A percentile compares a stretch with the other conserved stretches of the same genome.
These are phyloP conservation scores for Mycena albidolilacea DNA, from an alignment of 768 basidiomycete species.

Conservation along the genomic window DNA sequence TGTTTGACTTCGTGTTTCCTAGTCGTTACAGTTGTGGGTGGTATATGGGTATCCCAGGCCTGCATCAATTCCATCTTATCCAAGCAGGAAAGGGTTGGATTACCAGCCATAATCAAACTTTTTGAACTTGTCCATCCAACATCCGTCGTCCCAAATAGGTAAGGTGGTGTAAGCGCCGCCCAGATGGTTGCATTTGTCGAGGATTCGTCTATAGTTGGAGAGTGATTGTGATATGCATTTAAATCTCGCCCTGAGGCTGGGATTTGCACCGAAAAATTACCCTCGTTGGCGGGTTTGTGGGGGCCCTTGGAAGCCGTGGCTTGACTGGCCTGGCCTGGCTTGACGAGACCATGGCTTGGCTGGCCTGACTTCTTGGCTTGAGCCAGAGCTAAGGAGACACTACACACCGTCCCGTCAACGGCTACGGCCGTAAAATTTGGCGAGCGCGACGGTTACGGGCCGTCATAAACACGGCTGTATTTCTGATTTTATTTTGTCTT, in stretches of 20 bases:
- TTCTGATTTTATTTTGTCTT: not conserved
- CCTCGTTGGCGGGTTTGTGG: not conserved
- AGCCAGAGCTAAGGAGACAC: constrained; percentile 3
- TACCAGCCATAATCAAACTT: too few species aligned
- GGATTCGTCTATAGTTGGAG: not conserved
- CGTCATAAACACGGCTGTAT: not conserved
- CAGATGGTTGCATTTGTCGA: not conserved
- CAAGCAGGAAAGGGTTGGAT: too few species aligned
- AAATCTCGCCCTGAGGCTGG: not conserved
- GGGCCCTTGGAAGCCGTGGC: not conserved
- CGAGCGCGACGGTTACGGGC: not conserved
- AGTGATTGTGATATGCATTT: not conserved
- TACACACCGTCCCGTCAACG: constrained; percentile 2
- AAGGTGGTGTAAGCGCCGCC: too few species aligned
- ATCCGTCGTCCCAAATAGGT: too few species aligned
- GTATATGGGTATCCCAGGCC: too few species aligned
- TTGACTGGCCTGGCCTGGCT: not conserved
- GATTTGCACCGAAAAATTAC: not conserved
- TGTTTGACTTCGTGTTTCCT: too few species aligned
- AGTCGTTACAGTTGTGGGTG: too few species aligned
- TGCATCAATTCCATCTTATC: too few species aligned
- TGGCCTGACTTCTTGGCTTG: not conserved
- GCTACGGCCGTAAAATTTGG: not conserved
- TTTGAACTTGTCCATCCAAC: too few species aligned
- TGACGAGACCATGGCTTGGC: not conserved